Conservation (phyloP, 352 stramenopile genomes). For the Phytophthora pisi region DNA sequence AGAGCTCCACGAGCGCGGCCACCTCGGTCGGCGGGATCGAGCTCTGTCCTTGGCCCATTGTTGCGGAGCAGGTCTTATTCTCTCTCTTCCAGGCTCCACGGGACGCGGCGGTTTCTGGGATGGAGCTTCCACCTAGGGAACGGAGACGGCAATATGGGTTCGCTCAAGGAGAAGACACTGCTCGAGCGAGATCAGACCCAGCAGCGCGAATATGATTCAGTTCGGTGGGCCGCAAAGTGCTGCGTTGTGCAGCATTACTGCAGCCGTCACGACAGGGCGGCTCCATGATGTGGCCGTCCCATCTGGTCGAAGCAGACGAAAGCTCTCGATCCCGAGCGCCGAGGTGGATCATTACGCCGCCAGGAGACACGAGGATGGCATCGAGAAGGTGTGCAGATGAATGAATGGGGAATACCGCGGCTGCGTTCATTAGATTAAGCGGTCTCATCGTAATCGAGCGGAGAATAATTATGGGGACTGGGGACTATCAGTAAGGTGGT, state of each 20-base stretch:
- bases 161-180: background rate
- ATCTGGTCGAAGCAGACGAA: conserved; percentile 24
- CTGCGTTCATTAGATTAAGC: conserved; percentile 36
- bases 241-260: conserved; percentile 16
- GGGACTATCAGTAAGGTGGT: conserved; percentile 13
- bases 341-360: too few relatives aligned
- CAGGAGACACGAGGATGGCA: too few relatives aligned
- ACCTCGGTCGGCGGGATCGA: conserved; percentile 75
- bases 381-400: background rate
- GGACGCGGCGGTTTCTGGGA: conserved; percentile 25
- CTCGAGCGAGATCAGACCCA: conserved; percentile 11
- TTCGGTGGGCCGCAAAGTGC: conserved; percentile 7
- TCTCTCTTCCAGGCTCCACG: conserved; percentile 11
- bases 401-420: conserved; percentile 22
- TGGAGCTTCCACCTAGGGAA: background rate
- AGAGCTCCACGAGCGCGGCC: conserved; percentile 70
- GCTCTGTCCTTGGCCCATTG: conserved; percentile 83
- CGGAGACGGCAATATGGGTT: too few relatives aligned
- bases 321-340: conserved; percentile 10
- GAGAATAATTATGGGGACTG: conserved; percentile 41
- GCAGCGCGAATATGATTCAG: conserved; percentile 1
- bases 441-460: conserved; percentile 10
- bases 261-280: conserved; percentile 6
- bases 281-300: conserved; percentile 8
- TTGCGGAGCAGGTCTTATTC: conserved; percentile 3